Conservation (phyloP, 805 yeast species). For the Cyberlindnera mycetangii region DNA sequence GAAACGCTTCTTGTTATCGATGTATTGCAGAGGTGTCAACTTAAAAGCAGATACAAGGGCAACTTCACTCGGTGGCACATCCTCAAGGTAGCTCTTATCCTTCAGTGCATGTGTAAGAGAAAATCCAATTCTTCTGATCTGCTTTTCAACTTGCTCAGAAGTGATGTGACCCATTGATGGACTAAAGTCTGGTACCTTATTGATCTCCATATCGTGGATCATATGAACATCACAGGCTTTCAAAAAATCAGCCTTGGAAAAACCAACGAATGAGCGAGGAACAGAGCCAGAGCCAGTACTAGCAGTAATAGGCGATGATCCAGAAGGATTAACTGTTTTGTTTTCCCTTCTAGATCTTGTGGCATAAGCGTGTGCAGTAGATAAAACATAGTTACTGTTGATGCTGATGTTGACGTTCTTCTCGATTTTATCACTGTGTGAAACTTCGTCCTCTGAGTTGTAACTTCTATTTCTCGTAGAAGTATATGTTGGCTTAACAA, state of each 20-base stretch:
- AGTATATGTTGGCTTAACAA: not conserved
- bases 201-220: constrained; percentile 19
- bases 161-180: constrained; percentile 18
- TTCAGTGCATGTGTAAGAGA: constrained; percentile 13
- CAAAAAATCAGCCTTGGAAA: constrained; percentile 15
- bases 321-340: not conserved
- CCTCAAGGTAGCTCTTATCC: constrained; percentile 8
- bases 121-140: constrained; percentile 14
- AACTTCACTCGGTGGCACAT: constrained; percentile 14
- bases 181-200: constrained; percentile 19
- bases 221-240: constrained; percentile 16
- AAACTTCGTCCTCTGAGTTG: constrained; percentile 10
- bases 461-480: not conserved
- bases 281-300: not conserved
- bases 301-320: not conserved
- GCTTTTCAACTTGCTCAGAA: constrained; percentile 7
- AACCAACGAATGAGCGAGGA: constrained; percentile 7
- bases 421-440: not conserved
- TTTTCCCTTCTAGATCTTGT: constrained; percentile 16
- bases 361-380: constrained; percentile 8
- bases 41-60: constrained; percentile 18
- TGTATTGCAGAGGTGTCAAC: constrained; percentile 23
- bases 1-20: constrained; percentile 73
- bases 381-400: constrained; percentile 1
- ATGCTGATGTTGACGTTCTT: not conserved